Conservation (phyloP, 805 yeast genomes). For the Ogataea paraovalis region DNA sequence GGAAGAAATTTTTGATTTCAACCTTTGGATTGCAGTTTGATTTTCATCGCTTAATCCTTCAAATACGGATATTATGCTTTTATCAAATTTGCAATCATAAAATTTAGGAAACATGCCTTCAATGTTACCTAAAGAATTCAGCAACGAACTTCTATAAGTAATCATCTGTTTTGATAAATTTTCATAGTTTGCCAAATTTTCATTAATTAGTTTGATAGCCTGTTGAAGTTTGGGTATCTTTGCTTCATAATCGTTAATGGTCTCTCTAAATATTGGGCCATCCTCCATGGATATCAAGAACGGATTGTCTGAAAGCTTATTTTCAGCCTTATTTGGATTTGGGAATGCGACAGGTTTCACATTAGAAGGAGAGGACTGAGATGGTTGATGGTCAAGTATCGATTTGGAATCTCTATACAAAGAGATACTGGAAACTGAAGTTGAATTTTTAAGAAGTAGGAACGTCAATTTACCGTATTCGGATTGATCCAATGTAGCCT, state of each 20-base stretch:
- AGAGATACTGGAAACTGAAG: constrained; percentile 5
- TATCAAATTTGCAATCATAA: constrained; percentile 15
- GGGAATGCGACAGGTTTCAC: not conserved
- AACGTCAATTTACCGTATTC: constrained; percentile 8
- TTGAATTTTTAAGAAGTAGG: constrained; percentile 5
- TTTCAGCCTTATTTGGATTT: not conserved
- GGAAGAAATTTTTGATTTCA: constrained; percentile 11
- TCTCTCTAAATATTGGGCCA: constrained; percentile 34
- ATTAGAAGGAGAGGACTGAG: not conserved
- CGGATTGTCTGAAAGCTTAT: constrained; percentile 12
- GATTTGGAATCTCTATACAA: constrained; percentile 2
- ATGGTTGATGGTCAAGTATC: not conserved
- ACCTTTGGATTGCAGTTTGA: constrained; percentile 11
- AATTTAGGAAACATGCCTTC: constrained; percentile 12
- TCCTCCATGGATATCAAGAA: constrained; percentile 33
- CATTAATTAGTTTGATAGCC: constrained; percentile 14
- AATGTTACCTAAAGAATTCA: constrained; percentile 8
- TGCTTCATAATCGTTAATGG: constrained; percentile 25
- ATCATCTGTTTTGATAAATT: constrained; percentile 16
- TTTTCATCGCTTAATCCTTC: constrained; percentile 17
- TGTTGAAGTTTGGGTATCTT: constrained; percentile 20
- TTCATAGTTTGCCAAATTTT: constrained; percentile 17
- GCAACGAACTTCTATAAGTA: constrained; percentile 8
- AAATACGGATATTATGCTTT: constrained; percentile 6
- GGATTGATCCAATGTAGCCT: constrained; percentile 3